Evolutionary conservation across 176 grass and related monocot species (phyloP).

Genomic region (Melocanna baccifera): DNA sequence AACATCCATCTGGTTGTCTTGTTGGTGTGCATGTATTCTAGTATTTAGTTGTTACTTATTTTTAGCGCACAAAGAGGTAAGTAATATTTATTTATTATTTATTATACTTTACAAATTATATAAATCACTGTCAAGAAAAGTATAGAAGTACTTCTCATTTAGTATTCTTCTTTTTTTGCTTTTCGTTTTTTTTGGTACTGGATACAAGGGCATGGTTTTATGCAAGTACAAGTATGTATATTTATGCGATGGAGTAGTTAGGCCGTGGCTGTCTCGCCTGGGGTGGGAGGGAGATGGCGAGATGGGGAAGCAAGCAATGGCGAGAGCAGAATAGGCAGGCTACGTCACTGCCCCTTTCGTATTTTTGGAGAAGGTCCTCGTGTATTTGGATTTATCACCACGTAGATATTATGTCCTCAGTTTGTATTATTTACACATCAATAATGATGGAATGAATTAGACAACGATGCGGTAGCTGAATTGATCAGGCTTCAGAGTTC

Average conservation of each 20-base stretch:
- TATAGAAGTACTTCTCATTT: too few species aligned
- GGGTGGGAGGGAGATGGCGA: slow-evolving; percentile 20
- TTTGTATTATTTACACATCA: slow-evolving; percentile 7
- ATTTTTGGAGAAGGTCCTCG: not conserved
- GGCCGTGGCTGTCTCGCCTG: slow-evolving; percentile 27
- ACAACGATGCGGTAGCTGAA: not conserved
- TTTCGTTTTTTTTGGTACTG: slow-evolving; percentile 19
- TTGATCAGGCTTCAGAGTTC: not conserved
- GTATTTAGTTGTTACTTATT: slow-evolving; percentile 33
- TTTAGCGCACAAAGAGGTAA: too few species aligned
- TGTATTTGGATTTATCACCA: not conserved
- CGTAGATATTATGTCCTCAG: not conserved
- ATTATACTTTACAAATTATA: too few species aligned
- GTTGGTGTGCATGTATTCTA: slow-evolving; percentile 1
- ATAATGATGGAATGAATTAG: not conserved
- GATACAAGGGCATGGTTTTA: not conserved
- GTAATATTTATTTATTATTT: too few species aligned
- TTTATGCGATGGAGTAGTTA: slow-evolving; percentile 27
- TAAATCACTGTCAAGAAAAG: too few species aligned
- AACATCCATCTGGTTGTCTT: not conserved
- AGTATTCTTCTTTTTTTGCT: not conserved
- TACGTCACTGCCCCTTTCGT: not conserved
- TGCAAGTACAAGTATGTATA: not conserved
- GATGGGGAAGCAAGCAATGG: slow-evolving; percentile 37
- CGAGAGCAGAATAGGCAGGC: not conserved